Conservation (phyloP, 495 filamentous ascomycete species). For the Friedmanniomyces endolithicus region DNA sequence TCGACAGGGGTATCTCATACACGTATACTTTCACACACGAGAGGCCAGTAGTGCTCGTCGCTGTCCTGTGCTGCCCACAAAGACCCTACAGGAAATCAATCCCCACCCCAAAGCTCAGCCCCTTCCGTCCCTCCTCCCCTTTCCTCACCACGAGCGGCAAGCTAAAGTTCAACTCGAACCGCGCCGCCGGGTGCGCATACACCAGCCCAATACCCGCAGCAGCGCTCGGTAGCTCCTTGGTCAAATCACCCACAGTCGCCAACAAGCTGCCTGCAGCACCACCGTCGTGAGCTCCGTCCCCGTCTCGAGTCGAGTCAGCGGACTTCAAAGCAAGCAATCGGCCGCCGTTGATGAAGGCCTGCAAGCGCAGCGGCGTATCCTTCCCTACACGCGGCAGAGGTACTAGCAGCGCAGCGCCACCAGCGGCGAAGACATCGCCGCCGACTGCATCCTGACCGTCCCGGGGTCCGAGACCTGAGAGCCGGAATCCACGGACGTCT, state of each 20-base stretch:
- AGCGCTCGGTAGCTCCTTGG: slow-evolving; percentile 65
- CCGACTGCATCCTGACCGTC: slow-evolving; percentile 77
- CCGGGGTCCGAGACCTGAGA: slow-evolving; percentile 74
- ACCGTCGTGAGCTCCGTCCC: slow-evolving; percentile 38
- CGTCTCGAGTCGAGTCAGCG: slow-evolving; percentile 26
- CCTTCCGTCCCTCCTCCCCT: slow-evolving; percentile 80
- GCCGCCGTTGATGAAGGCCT: slow-evolving; percentile 84
- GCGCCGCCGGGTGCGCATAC: slow-evolving; percentile 80
- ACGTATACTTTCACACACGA: no score
- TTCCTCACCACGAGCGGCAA: slow-evolving; percentile 67
- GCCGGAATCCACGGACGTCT: slow-evolving; percentile 84
- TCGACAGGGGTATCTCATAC: not conserved
- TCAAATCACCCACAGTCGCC: slow-evolving; percentile 49
- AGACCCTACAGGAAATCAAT: slow-evolving; percentile 70
- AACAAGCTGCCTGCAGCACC: slow-evolving; percentile 43
- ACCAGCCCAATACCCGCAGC: slow-evolving; percentile 83
- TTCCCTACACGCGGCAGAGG: slow-evolving; percentile 68
- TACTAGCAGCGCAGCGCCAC: slow-evolving; percentile 67
- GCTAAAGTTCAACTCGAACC: slow-evolving; percentile 92
- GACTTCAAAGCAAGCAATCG: slow-evolving; percentile 60
- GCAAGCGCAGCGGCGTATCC: slow-evolving; percentile 74
- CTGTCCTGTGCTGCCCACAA: not conserved
- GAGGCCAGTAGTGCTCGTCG: no score
- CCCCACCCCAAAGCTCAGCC: slow-evolving; percentile 82
- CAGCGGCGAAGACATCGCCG: slow-evolving; percentile 83